Percentiles rank a stretch among this genome's conserved stretches.
Evolutionary conservation across 2,329 filamentous ascomycete species (phyloP).

Genomic region (Ophiocordyceps sinensis): DNA sequence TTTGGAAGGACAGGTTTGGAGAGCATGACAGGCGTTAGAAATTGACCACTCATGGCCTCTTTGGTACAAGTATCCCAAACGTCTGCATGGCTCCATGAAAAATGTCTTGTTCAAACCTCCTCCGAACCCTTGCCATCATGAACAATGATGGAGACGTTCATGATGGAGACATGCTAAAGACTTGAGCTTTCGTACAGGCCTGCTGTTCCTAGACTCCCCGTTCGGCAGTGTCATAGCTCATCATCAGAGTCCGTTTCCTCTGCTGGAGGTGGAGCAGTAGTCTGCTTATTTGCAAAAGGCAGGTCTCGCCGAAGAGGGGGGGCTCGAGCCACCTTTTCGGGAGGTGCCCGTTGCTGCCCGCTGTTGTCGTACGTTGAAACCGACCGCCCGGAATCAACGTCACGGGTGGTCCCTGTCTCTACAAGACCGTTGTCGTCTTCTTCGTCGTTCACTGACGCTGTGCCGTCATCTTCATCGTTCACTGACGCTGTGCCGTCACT

Average conservation of each 20-base stretch:
- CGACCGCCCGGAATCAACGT: not conserved
- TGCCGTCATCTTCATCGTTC: conserved; percentile 26
- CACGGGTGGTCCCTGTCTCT: conserved; percentile 5
- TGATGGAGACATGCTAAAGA: too few relatives aligned
- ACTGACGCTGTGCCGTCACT: conserved; percentile 26
- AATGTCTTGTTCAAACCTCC: not conserved
- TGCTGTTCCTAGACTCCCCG: too few relatives aligned
- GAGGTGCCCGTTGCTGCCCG: conserved; percentile 4
- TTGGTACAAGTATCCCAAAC: not conserved
- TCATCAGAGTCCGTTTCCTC: conserved; percentile 41
- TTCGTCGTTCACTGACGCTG: conserved; percentile 29
- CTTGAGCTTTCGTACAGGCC: too few relatives aligned
- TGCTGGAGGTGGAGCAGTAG: conserved; percentile 11
- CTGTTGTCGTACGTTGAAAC: not conserved
- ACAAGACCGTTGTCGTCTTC: conserved; percentile 17
- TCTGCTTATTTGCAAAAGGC: conserved; percentile 27
- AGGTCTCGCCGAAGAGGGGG: conserved; percentile 26
- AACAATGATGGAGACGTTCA: too few relatives aligned
- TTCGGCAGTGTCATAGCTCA: conserved; percentile 25
- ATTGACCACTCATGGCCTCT: not conserved
- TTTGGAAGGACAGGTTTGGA: conserved; percentile 39
- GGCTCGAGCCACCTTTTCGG: conserved; percentile 9
- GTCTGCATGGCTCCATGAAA: not conserved
- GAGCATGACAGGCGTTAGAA: conserved; percentile 28
- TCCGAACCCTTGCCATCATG: not conserved